Conservation (phyloP, 306 rosid genomes). For the Potentilla sterilis region DNA sequence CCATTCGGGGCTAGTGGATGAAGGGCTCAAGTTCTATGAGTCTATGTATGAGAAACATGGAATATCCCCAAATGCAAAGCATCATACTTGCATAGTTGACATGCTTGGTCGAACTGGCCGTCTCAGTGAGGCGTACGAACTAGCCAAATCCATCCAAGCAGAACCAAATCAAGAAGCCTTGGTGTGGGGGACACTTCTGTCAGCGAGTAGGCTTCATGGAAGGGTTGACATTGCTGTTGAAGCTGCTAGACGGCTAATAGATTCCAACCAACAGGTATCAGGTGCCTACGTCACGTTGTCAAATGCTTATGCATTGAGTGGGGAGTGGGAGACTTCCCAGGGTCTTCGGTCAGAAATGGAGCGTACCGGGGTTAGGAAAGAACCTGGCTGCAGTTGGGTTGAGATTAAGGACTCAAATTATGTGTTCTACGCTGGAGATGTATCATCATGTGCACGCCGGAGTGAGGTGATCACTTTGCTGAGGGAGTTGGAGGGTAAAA, state of each 20-base stretch:
- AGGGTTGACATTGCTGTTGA: conserved; percentile 72
- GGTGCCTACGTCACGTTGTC: conserved; percentile 70
- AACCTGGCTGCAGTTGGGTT: conserved; percentile 88
- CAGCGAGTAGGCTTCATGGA: conserved; percentile 84
- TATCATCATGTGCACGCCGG: conserved; percentile 37
- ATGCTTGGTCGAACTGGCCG: conserved; percentile 79
- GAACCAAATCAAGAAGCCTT: conserved; percentile 40
- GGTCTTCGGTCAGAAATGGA: conserved; percentile 59
- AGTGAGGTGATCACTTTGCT: conserved; percentile 45
- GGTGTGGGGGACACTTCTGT: conserved; percentile 81
- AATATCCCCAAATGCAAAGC: conserved; percentile 61
- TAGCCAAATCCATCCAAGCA: conserved; percentile 60
- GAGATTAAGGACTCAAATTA: conserved; percentile 63
- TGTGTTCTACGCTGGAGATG: conserved; percentile 68
- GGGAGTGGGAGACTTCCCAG: conserved; percentile 72
- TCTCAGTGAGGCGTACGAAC: conserved; percentile 54
- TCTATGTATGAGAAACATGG: conserved; percentile 62
- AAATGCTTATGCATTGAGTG: conserved; percentile 64
- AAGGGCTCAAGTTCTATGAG: conserved; percentile 58
- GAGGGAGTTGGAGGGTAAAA: conserved; percentile 54
- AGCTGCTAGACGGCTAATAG: conserved; percentile 60
- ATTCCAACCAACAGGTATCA: conserved; percentile 60
- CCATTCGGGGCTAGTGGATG: conserved; percentile 77
- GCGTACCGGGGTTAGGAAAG: conserved; percentile 53
- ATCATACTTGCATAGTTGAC: conserved; percentile 68